Conservation (phyloP, 2,329 filamentous ascomycete genomes). For the Juglanconis sp. region DNA sequence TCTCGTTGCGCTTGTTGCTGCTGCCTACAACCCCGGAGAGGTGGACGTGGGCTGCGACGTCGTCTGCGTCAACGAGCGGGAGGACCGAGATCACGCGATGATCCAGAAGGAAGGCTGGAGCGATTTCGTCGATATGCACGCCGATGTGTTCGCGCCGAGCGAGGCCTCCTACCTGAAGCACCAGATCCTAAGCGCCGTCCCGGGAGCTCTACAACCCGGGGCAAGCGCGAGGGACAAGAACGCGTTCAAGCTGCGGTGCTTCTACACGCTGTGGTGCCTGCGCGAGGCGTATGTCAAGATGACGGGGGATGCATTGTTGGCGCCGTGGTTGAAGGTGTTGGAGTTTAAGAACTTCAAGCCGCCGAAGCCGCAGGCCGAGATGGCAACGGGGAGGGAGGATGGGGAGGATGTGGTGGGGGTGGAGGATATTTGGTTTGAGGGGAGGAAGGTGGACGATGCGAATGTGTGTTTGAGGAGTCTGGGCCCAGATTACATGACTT, state of each 20-base stretch:
- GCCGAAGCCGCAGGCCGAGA: slow-evolving; percentile 36
- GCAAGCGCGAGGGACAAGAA: slow-evolving; percentile 38
- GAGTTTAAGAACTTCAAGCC: slow-evolving; percentile 65
- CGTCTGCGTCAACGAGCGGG: slow-evolving; percentile 70
- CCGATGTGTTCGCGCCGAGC: slow-evolving; percentile 62
- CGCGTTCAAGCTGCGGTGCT: slow-evolving; percentile 63
- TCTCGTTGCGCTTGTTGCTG: slow-evolving; percentile 58
- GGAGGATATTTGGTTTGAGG: slow-evolving; percentile 38
- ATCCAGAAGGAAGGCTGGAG: slow-evolving; percentile 60
- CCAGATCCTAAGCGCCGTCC: slow-evolving; percentile 28
- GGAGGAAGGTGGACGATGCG: slow-evolving; percentile 36
- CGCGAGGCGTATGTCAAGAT: slow-evolving; percentile 83
- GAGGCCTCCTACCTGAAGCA: slow-evolving; percentile 63
- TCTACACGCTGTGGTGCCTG: slow-evolving; percentile 77
- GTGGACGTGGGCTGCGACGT: slow-evolving; percentile 68
- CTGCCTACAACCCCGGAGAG: slow-evolving; percentile 23
- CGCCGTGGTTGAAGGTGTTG: slow-evolving; percentile 67
- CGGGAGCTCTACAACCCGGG: slow-evolving; percentile 21
- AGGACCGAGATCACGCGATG: slow-evolving; percentile 56
- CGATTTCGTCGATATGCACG: slow-evolving; percentile 68
- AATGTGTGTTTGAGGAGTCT: slow-evolving; percentile 42
- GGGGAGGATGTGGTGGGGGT: slow-evolving; percentile 31
- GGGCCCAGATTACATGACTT: slow-evolving; percentile 52
- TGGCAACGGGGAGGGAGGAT: slow-evolving; percentile 22
- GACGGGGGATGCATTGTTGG: slow-evolving; percentile 73